Evolutionary conservation across 768 basidiomycete genomes (phyloP).

Genomic region (Flagelloscypha sp.): DNA sequence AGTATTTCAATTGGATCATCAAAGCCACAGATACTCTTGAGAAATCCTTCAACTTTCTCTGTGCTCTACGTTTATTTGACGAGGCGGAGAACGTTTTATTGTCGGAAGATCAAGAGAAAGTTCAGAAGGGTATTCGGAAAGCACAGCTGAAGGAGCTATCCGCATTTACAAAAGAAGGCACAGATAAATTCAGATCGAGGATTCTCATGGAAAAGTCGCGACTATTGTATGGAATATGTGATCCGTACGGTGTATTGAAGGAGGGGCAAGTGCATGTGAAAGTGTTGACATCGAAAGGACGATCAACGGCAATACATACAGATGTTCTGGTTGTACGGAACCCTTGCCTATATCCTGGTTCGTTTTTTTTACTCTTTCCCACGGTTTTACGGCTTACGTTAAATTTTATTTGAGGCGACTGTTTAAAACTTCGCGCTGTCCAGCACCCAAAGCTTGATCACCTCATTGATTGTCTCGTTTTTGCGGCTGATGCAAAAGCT

Average conservation of each 20-base stretch:
- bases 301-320: slow-evolving; percentile 46
- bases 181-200: slow-evolving; percentile 42
- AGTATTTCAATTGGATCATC: slow-evolving; percentile 52
- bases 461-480: slow-evolving; percentile 61
- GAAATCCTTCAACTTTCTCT: slow-evolving; percentile 49
- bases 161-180: slow-evolving; percentile 38
- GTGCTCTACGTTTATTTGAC: slow-evolving; percentile 38
- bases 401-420: slow-evolving; percentile 36
- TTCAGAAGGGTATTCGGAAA: slow-evolving; percentile 32
- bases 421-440: slow-evolving; percentile 55
- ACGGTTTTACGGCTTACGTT: not conserved
- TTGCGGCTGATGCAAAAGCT: slow-evolving; percentile 47
- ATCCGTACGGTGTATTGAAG: slow-evolving; percentile 52
- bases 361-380: slow-evolving; percentile 5
- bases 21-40: slow-evolving; percentile 38
- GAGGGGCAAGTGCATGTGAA: slow-evolving; percentile 61
- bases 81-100: slow-evolving; percentile 47
- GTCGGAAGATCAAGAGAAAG: slow-evolving; percentile 38
- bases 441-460: slow-evolving; percentile 41
- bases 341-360: slow-evolving; percentile 62
- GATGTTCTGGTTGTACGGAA: slow-evolving; percentile 61
- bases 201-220: slow-evolving; percentile 59
- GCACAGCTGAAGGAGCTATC: slow-evolving; percentile 44
- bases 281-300: slow-evolving; percentile 43
- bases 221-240: slow-evolving; percentile 58